Base-by-base conservation (phyloP, 139 green algal species). In the Chlorella sp. region DNA sequence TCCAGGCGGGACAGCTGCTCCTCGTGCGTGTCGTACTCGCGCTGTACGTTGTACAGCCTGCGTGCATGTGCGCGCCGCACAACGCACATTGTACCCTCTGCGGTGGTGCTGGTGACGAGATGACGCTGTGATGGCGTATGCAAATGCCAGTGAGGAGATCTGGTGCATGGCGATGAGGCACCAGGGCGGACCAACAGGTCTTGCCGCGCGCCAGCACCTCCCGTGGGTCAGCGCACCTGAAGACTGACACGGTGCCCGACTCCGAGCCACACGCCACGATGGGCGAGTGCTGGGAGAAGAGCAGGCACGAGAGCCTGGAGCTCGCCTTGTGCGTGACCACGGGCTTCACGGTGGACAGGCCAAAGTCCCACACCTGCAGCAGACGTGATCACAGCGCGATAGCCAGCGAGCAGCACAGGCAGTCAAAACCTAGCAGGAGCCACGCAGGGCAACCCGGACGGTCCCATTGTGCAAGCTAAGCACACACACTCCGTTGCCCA, bases 361-460 rank as follows among this genome's bases (percentile, higher is more conserved):
- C 76, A 62, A 96, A 76, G 72, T 96, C 91, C 89, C 89, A 95
- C 20, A 95, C 69, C 49, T 82, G 84, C 42, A 84, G 50, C 50
- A n/a, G n/a, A n/a, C n/a, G n/a, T n/a, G n/a, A 67, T 63, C 1
- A 17, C 24, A 29, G 59, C 59, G 27, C 20, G 20, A 64, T 14
- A 34, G 10, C 27, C 27, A 3, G 29, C 27, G 42, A 10, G 42
- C 10, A 70, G 31, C 49, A 62, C 6, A 34, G n/a, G 30, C 32
- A 42, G 32, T 4, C 29, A 5, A 42, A n/a, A 5, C 5, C 31
- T 49, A 29, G 23, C 17, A n/a, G 63, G 17, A 4, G 65, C 68
- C 5, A 22, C 24, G 23, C 23, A 14, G 33, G 35, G 6, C 23
- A 27, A 60, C 22, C 5, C 24, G 60, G 24, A 66, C 22, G 27